These are phyloP conservation scores for Sequoiadendron giganteum DNA, from an alignment of 75 land plant species.

Conservation along the genomic window DNA sequence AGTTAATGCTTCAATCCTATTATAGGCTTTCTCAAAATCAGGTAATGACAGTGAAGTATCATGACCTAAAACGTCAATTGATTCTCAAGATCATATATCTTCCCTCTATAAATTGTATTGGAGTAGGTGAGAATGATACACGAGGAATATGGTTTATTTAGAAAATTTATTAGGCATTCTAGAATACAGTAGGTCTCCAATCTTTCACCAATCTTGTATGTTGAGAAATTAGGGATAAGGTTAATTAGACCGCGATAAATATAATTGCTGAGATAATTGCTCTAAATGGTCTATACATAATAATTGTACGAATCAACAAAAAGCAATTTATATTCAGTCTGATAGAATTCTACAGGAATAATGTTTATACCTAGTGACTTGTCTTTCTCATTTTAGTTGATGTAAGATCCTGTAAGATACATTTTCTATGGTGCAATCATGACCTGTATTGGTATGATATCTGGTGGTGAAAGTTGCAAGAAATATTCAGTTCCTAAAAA, in stretches of 20 bases:
- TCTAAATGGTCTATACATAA: neutral
- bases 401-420: neutral
- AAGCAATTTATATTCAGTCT: neutral
- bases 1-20: neutral
- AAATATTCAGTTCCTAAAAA: neutral
- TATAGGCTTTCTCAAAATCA: neutral
- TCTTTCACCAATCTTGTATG: neutral
- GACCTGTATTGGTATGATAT: neutral
- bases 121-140: neutral
- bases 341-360: neutral
- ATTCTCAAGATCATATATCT: neutral
- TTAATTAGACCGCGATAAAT: neutral
- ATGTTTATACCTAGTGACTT: neutral
- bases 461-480: neutral
- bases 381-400: neutral
- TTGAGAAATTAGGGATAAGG: neutral
- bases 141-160: neutral
- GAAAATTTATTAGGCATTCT: neutral
- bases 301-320: neutral
- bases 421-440: neutral
- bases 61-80: neutral
- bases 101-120: neutral
- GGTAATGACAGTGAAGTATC: neutral
- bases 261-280: neutral
- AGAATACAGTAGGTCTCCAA: neutral